Base-by-base conservation (phyloP, 2,329 filamentous ascomycete genomes). In the Ceratocystis diversiconidia region DNA sequence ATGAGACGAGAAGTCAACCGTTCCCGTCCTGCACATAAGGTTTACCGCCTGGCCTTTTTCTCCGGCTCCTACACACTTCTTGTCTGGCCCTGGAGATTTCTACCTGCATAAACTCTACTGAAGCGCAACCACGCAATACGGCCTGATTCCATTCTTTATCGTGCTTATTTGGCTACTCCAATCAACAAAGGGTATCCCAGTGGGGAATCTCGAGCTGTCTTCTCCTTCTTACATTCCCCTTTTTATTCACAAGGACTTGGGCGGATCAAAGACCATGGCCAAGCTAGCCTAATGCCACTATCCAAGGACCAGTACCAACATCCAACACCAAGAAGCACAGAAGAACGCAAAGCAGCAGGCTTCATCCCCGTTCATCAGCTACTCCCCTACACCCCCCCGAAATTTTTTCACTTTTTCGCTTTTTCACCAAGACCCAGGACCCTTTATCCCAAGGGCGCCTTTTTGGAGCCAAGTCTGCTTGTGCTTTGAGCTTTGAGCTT, bases 341-440 rank as follows among this genome's bases (percentile, higher is more conserved):
- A 28, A 59, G 55, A 59, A 59, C 25, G 55, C 25, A 59, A 59
- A 59, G 30, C 28, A 59, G 17, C 55, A 59, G 55, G 55, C 55
- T 59, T 59, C 55, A 59, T 59, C 55, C 55, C 55, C 55, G 55
- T 6, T 59, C 55, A 59, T 59, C 55, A 59, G 55, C 55, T 25
- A 59, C 55, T 36, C 55, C 55, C 32, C 55, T 59, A 59, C 55
- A 59, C 55, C 55, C 55, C 52, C 50, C 50, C n/a, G 17, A 59
- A 59, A 36, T 32, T 32, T 59, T 59, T 59, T 59, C 36, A 41
- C 36, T 12, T 41, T 41, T 41, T 41, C 36, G 12, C 36, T 41
- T 41, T 41, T 41, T 12, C 55, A 59, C 55, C 25, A 59, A 30
- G 55, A 32, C 55, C 30, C 55, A 59, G 55, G 28, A 59, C 55